A percentile compares a stretch with the other conserved stretches of the same genome.
Conservation (phyloP, 2,329 filamentous ascomycete genomes). For the Botrytis paeoniae region DNA sequence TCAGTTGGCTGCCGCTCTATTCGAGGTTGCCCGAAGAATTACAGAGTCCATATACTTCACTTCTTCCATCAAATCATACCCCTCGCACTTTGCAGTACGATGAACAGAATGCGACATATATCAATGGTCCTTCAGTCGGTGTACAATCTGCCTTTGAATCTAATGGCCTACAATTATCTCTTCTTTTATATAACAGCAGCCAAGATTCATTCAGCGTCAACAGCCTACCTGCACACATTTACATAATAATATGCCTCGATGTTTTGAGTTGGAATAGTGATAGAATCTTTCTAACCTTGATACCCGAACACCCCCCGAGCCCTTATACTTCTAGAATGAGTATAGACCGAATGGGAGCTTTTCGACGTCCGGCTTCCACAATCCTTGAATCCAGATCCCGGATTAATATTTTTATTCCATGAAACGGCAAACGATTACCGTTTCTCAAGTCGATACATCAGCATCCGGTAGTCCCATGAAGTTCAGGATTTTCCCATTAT, state of each 20-base stretch:
- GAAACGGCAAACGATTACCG: neutral
- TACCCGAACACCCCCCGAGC: neutral
- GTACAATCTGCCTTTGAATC: neutral
- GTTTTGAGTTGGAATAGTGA: rapidly evolving
- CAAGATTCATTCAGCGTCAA: too few species aligned
- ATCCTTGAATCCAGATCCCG: neutral
- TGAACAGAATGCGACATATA: rapidly evolving
- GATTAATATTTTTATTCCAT: too few species aligned
- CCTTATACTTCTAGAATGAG: neutral
- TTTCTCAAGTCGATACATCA: neutral
- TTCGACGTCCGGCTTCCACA: neutral
- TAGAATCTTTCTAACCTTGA: neutral
- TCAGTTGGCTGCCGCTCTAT: neutral
- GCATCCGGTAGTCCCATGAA: neutral
- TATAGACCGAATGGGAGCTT: neutral
- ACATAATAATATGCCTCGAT: neutral
- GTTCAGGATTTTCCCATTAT: rapidly evolving
- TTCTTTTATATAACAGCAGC: neutral
- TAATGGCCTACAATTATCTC: neutral
- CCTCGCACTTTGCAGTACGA: neutral
- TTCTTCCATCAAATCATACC: neutral
- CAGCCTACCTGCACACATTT: too few species aligned
- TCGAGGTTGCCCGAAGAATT: rapidly evolving
- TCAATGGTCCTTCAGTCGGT: too few species aligned
- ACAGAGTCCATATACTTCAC: rapidly evolving